These are phyloP conservation scores for Hyaloscypha finlandica DNA, from an alignment of 495 filamentous ascomycete species.

Conservation along the genomic window DNA sequence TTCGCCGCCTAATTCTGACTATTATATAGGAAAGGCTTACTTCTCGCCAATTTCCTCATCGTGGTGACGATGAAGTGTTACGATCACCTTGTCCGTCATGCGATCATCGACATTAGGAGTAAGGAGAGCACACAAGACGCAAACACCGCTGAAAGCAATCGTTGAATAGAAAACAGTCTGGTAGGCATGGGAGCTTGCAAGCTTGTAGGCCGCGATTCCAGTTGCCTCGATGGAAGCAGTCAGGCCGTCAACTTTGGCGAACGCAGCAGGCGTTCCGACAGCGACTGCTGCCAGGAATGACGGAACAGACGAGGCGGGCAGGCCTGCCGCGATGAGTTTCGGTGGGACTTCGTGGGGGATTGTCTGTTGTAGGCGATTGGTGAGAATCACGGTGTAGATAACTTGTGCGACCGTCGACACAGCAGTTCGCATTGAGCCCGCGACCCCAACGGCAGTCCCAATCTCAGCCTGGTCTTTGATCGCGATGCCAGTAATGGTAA, in stretches of 20 bases:
- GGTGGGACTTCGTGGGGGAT: constrained; percentile 37
- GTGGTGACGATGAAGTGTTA: not conserved
- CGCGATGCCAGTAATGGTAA: not conserved
- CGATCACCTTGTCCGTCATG: not conserved
- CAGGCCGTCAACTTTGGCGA: constrained; percentile 42
- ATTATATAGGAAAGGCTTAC: too few species aligned
- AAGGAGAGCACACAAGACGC: not conserved
- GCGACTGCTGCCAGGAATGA: constrained; percentile 38
- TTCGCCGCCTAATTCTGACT: too few species aligned
- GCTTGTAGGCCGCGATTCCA: constrained; percentile 34
- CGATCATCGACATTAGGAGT: not conserved
- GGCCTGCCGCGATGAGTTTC: constrained; percentile 40
- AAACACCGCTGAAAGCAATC: constrained; percentile 4
- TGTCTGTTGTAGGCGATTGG: constrained; percentile 37
- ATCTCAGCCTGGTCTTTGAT: constrained; percentile 37
- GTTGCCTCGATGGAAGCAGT: constrained; percentile 36
- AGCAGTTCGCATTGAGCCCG: constrained; percentile 33
- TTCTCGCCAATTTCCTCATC: too few species aligned
- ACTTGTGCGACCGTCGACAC: constrained; percentile 31
- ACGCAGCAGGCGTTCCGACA: constrained; percentile 31
- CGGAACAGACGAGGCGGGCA: constrained; percentile 38
- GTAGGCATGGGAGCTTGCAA: constrained; percentile 6
- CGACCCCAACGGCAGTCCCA: constrained; percentile 43
- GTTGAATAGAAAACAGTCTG: constrained; percentile 12
- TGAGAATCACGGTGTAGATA: constrained; percentile 45